A percentile compares a stretch with the other conserved stretches of the same genome.
These are phyloP conservation scores for Athelia sp. DNA, from an alignment of 1,284 basidiomycete species.

Conservation along the genomic window DNA sequence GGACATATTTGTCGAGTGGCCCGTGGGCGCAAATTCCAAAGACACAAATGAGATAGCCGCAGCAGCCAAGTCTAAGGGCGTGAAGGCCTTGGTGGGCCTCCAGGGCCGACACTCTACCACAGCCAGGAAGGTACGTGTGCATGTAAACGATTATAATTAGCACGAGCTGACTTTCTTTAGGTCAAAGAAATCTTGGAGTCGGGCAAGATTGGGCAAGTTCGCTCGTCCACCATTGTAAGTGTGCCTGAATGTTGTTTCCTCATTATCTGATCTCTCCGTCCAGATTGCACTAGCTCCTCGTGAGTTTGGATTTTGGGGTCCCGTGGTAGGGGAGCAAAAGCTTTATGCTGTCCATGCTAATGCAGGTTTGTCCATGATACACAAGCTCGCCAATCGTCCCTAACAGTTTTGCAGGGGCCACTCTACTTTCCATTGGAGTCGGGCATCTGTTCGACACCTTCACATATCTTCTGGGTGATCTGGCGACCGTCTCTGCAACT, in stretches of 20 bases:
- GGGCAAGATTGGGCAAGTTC: constrained; percentile 27
- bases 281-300: constrained; percentile 13
- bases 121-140: neutral
- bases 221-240: constrained; percentile 24
- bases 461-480: constrained; percentile 23
- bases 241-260: neutral
- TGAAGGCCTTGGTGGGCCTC: constrained; percentile 14
- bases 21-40: constrained; percentile 13
- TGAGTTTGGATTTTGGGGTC: constrained; percentile 16
- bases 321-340: constrained; percentile 9
- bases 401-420: neutral
- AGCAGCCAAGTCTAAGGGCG: constrained; percentile 13
- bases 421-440: constrained; percentile 3
- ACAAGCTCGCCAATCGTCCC: neutral
- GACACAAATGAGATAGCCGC: constrained; percentile 17
- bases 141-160: neutral
- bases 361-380: constrained; percentile 8
- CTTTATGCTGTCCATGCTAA: constrained; percentile 10
- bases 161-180: constrained; percentile 11
- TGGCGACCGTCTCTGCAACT: constrained; percentile 24
- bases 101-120: constrained; percentile 9
- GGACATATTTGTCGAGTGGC: constrained; percentile 22
- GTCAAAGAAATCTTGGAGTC: constrained; percentile 24
- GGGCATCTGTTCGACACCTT: constrained; percentile 26
- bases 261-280: neutral